Evolutionary conservation across 208 protist species (phyloP), one percentile per base, ranked within the genome.

Genomic region (Crithidia expoeki): DNA sequence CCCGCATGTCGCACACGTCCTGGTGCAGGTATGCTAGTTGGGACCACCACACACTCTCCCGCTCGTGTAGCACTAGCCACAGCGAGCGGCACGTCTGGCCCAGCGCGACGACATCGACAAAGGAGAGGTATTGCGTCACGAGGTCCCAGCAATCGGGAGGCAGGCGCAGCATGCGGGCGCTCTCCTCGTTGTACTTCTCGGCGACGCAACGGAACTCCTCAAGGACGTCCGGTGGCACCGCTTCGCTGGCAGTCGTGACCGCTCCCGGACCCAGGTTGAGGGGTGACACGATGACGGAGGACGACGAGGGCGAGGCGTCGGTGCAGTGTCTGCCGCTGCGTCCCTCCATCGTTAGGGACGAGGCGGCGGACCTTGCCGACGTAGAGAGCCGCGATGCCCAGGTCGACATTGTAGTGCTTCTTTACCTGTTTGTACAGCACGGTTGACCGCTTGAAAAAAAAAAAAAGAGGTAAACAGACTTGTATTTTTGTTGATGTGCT

Each of bases 1-100:
- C 78, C 6, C 84, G 79, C 58, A 92, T 74, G 52, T 74, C 68
- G 16, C 51, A 49, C 63, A 95, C 75, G 34, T 92, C 84, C 3
- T 68, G 44, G 50, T 84, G 76, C 52, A 93, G 86, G 51, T 85
- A 87, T 25, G 78, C 42, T 2, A 95, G 74, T 75, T 95, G 90
- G 38, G 67, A 53, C 62, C 65, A 60, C 90, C 90, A 95, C 30
- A 95, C 73, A 47, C 68, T 86, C n/a, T 90, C 86, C 6, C 76
- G 82, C 28, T 53, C 34, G 36, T 81, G 80, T 36, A 92, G 56
- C 21, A 72, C 34, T 3, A 63, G 12, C 78, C 84, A 85, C 40
- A 94, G 57, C 9, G 62, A 53, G 28, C 72, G 74, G 51, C 89
- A 94, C 1, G 83, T 86, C 51, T 79, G 74, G 25, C 71, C 74